These are phyloP conservation scores for Scheffersomyces amazonensis DNA, from an alignment of 805 yeast genomes.

Conservation along the genomic window DNA sequence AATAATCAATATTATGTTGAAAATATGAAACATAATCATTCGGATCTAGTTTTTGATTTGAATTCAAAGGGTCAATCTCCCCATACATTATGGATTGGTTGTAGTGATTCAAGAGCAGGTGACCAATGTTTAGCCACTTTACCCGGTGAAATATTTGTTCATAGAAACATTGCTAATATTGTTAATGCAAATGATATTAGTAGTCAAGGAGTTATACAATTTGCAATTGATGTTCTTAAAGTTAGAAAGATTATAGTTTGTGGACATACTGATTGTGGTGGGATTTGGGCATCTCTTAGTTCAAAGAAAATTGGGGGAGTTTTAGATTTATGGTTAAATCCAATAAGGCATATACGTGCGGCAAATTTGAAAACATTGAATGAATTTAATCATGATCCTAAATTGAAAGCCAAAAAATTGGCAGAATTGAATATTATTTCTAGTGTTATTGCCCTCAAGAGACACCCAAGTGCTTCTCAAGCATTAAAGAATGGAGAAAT, in stretches of 20 bases:
- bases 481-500: conserved; percentile 63
- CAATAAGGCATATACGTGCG: conserved; percentile 66
- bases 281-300: conserved; percentile 76
- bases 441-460: conserved; percentile 65
- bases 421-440: conserved; percentile 73
- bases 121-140: conserved; percentile 72
- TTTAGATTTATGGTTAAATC: conserved; percentile 70
- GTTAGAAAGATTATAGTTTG: conserved; percentile 81
- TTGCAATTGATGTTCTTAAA: conserved; percentile 80
- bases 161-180: conserved; percentile 83
- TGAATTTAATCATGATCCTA: conserved; percentile 44
- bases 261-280: conserved; percentile 96
- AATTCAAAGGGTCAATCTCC: conserved; percentile 89
- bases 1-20: conserved; percentile 49
- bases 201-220: conserved; percentile 76
- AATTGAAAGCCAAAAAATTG: conserved; percentile 55
- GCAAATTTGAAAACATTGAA: conserved; percentile 51
- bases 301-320: conserved; percentile 63
- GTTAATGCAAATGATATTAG: conserved; percentile 70
- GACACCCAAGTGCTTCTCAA: conserved; percentile 64
- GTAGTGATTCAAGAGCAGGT: conserved; percentile 88
- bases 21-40: conserved; percentile 46
- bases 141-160: conserved; percentile 90
- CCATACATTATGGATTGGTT: conserved; percentile 90
- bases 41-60: conserved; percentile 50